Base-by-base conservation (phyloP, 192 early-diverging fungal genomes). In the Diversispora epigaea region DNA sequence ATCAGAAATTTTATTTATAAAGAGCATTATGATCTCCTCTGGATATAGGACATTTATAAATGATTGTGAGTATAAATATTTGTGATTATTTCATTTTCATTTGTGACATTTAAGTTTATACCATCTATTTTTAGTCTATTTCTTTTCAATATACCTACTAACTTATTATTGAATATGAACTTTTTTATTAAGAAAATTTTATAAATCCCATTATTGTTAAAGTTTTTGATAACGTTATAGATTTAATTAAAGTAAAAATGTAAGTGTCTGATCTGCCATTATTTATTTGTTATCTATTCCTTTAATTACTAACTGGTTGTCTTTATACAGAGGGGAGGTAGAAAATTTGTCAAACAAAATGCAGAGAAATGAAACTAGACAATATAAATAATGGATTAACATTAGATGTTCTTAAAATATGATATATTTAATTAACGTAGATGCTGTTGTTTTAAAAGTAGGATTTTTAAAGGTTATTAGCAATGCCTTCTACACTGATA, bases 31-130 rank as follows among this genome's bases (percentile, higher is more conserved):
- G 15, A 70, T 44, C 68, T 70, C 52, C 41, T 70, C 52, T 70
- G 52, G 68, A 17, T 70, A 70, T 52, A 70, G 25, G 68, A 70
- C 55, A 70, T 70, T 70, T 70, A 70, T 70, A 70, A 70, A 70
- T 15, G 52, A 11, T 70, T 70, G 39, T 56, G 68, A 56, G 39
- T 70, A 70, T 70, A 70, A 70, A 70, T 70, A 55, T 65, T 65
- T 3, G 41, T 4, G 40, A 70, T 55, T 70, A 70, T 11, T 70
- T 70, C 43, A 65, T 65, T 65, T 65, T 25, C 41, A 43, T 65
- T 65, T 65, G 63, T 4, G 63, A 65, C 63, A 65, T 39, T 44
- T 65, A 65, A 65, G n/a, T n/a, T n/a, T n/a, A n/a, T n/a, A n/a
- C n/a, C n/a, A n/a, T n/a, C n/a, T n/a, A n/a, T n/a, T n/a, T n/a